Conservation (phyloP, 2,329 filamentous ascomycete genomes). For the Alternaria arborescens region DNA sequence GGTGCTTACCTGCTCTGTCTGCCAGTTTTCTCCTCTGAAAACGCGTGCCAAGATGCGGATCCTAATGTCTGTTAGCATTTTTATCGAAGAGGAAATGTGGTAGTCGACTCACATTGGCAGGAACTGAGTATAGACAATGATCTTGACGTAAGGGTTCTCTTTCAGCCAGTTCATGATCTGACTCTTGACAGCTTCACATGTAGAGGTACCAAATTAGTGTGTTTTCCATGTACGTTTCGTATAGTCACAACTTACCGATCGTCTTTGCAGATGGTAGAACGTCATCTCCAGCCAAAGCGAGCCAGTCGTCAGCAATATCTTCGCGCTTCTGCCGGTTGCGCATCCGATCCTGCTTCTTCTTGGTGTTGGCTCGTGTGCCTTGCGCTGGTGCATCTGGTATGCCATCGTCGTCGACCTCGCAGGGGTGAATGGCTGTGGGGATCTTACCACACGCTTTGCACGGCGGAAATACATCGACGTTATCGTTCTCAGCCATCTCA, state of each 20-base stretch:
- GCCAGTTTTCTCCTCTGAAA: constrained; percentile 61
- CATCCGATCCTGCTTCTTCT: constrained; percentile 27
- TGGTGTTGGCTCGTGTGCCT: constrained; percentile 26
- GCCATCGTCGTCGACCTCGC: constrained; percentile 33
- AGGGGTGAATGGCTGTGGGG: constrained; percentile 32
- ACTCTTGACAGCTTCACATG: constrained; percentile 49
- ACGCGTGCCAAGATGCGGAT: constrained; percentile 61
- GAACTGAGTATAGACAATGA: constrained; percentile 70
- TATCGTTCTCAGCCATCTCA: constrained; percentile 32
- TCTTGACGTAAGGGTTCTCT: constrained; percentile 60
- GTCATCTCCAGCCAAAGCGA: constrained; percentile 43
- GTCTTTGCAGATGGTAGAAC: constrained; percentile 58
- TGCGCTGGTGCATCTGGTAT: constrained; percentile 2
- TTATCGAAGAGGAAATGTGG: accelerated
- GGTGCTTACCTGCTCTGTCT: constrained; percentile 49
- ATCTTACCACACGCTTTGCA: constrained; percentile 49
- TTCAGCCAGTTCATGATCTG: constrained; percentile 57
- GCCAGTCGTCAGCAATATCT: constrained; percentile 51
- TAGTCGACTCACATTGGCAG: constrained; percentile 54
- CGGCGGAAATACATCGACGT: background rate
- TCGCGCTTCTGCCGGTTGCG: constrained; percentile 27
- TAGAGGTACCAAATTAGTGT: background rate
- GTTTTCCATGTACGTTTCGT: background rate
- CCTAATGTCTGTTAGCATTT: constrained; percentile 28
- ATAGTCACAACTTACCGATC: constrained; percentile 30